Evolutionary conservation across 768 basidiomycete species (phyloP), one percentile per base, ranked within the genome.

Genomic region (Boletus coccyginus): DNA sequence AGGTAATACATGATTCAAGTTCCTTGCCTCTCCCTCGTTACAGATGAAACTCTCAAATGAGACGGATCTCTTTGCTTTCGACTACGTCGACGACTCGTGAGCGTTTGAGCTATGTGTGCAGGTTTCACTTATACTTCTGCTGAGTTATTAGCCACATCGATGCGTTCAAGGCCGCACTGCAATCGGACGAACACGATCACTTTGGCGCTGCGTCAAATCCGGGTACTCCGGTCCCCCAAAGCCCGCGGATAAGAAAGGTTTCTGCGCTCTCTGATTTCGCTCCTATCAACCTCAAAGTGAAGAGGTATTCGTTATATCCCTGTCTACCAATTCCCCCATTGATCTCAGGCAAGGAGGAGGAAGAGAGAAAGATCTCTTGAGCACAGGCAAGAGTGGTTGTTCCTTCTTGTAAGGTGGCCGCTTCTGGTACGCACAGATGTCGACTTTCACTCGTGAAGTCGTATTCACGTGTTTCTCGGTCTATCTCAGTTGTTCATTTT

Each of bases 231-330:
- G 39, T 60, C 1, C 62, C 57, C 21, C 61, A 66, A 64, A 73
- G 75, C 38, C 73, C 73, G 7, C 85, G 90, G 17, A 80, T 92
- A 24, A 81, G 84, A 66, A 94, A 92, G 73, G 84, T 95, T 7
- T 85, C 89, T 49, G 91, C 92, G 1, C 74, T 92, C 48, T 89
- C 86, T 2, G 93, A 95, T 68, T 94, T 92, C 62, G 92, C 94
- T 7, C 97, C 96, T 0, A 84, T 98, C 27, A 92, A 97, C 68
- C 73, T 92, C 61, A 87, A 79, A 66, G 86, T 98, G 19, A 87
- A 83, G 69, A 84, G 81, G 92, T 92, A 61, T 36, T 40, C 36
- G 27, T 38, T 24, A 40, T 46, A 24, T 56, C 42, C 11, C 9
- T 43, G 19, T 52, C 11, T 29, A 31, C 41, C 29, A 2, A 14